Evolutionary conservation across 164 flowering plant genomes (phyloP).

Genomic region (Macadamia tetraphylla): DNA sequence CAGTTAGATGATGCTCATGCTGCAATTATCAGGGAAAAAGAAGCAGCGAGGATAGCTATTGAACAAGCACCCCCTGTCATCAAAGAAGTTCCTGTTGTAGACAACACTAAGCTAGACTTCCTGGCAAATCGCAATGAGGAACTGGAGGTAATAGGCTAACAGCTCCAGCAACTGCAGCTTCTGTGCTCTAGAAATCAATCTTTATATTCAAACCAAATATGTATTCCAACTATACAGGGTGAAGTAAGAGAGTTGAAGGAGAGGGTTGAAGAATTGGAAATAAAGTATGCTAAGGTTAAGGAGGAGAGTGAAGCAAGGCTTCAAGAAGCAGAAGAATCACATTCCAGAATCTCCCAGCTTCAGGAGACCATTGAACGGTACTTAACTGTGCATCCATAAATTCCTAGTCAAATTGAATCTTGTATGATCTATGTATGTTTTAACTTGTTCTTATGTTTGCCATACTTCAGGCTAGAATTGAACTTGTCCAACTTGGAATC

Average conservation of each 20-base stretch:
- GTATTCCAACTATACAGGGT: constrained; percentile 28
- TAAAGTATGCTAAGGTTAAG: constrained; percentile 35
- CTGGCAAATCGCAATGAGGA: constrained; percentile 46
- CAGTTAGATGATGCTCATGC: constrained; percentile 63
- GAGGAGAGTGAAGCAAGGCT: constrained; percentile 41
- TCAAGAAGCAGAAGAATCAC: constrained; percentile 53
- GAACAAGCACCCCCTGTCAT: constrained; percentile 78
- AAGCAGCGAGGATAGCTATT: constrained; percentile 72
- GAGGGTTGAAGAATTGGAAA: constrained; percentile 48
- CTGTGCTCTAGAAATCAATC: background rate
- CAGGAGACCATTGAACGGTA: constrained; percentile 72
- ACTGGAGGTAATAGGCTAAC: constrained; percentile 65
- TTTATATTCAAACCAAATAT: background rate
- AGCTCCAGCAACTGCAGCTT: background rate
- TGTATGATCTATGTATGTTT: background rate
- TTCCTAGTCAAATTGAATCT: background rate
- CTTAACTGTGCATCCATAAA: background rate
- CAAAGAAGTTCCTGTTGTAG: constrained; percentile 71
- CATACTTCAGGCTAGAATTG: constrained; percentile 44
- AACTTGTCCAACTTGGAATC: constrained; percentile 67
- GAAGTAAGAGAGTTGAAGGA: constrained; percentile 39
- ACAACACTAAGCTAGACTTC: constrained; percentile 51
- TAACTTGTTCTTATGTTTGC: constrained; percentile 1
- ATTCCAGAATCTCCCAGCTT: constrained; percentile 37
- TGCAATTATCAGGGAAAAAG: constrained; percentile 53